Base-by-base conservation (phyloP, 1,139 yeast genomes). In the Candida freyschussii region DNA sequence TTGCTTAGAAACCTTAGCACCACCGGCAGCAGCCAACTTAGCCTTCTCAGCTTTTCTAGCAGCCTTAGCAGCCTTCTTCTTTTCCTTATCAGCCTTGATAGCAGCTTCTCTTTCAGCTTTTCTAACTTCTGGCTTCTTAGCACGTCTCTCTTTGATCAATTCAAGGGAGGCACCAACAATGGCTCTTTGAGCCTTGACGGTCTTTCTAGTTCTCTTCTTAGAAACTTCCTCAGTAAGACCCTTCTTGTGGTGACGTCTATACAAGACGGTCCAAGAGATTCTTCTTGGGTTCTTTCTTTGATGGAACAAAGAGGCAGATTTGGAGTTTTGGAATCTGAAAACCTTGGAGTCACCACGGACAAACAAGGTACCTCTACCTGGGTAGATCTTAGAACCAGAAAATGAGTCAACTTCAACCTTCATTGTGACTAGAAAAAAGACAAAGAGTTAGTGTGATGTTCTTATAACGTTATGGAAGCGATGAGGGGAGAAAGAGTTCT, bases 221-320 rank as follows among this genome's bases (percentile, higher is more conserved):
- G 93, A 61, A 55, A 85, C 83, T 76, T 91, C 98, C 78, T 91
- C 98, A 63, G 96, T 80, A 65, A 89, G 78, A 78, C 99, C 99
- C 78, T 91, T 91, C 84, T 86, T 89, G 95, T 91, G 97, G 76
- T 89, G 96, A 76, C 95, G 85, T 82, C 99, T 91, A 91, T 77
- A 91, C 62, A 91, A 80, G 63, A 89, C 96, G 56, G 99, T 91
- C 99, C 99, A 91, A 54, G 97, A 82, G 66, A 91, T 80, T 81
- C 96, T 85, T 81, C 98, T 87, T 75, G 98, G 99, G 89, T 93
- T 91, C 94, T 91, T 91, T 82, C 97, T 87, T 79, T 93, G 99
- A 65, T 81, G 80, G 94, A 91, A 91, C 64, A 91, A 82, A 66
- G 98, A 87, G 62, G 95, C 93, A 65, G 95, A 78, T 77, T 91